These are phyloP conservation scores for Gigaspora rosea DNA, from an alignment of 192 early-diverging fungal species.

Conservation along the genomic window DNA sequence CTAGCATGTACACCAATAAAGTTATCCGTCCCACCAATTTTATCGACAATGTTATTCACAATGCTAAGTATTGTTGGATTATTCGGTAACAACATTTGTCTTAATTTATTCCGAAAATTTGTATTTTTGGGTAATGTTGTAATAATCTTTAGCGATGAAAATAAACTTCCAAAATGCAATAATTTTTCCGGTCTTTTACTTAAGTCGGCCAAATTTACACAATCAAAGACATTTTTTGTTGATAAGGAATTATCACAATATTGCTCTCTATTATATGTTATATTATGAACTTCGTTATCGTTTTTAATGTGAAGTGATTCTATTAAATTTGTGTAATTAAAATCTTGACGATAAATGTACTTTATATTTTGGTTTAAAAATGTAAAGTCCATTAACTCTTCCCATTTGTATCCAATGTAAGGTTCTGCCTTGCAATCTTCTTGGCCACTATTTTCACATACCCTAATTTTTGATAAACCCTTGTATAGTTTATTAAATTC, in stretches of 20 bases:
- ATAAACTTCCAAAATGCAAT: constrained; percentile 58
- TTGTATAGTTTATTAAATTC: neutral
- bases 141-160: constrained; percentile 48
- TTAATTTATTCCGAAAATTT: constrained; percentile 39
- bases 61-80: constrained; percentile 50
- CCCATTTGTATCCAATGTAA: constrained; percentile 18
- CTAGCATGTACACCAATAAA: constrained; percentile 57
- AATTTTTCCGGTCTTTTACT: constrained; percentile 38
- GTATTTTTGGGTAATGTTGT: constrained; percentile 49
- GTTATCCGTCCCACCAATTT: constrained; percentile 47
- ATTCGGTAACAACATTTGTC: constrained; percentile 48
- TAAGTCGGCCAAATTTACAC: constrained; percentile 42
- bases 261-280: neutral
- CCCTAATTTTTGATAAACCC: neutral
- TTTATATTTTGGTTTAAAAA: neutral
- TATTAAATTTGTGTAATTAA: neutral
- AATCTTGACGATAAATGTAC: constrained; percentile 4
- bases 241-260: neutral
- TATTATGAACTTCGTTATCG: neutral
- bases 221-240: constrained; percentile 21
- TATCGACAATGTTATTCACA: constrained; percentile 45
- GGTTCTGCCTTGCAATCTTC: neutral
- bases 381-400: constrained; percentile 16
- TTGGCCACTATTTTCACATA: neutral
- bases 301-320: neutral